Conservation (phyloP, 164 flowering plant species). For the Vitis riparia region DNA sequence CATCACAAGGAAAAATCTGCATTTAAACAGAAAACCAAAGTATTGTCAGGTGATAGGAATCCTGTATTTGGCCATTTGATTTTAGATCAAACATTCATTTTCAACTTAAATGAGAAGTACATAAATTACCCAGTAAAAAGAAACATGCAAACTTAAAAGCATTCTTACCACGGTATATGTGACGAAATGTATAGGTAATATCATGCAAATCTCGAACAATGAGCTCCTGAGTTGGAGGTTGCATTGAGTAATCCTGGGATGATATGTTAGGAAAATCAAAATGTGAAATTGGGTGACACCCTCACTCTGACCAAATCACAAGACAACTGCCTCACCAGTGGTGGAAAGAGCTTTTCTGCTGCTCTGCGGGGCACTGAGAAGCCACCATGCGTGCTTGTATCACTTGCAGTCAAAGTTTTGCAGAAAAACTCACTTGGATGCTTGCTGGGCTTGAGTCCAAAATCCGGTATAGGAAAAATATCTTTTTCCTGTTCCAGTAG, state of each 20-base stretch:
- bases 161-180: constrained; percentile 84
- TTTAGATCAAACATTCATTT: not conserved
- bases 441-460: constrained; percentile 67
- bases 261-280: constrained; percentile 1
- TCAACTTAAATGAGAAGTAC: not conserved
- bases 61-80: too few species aligned
- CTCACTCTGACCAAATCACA: not conserved
- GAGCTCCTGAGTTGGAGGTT: constrained; percentile 96
- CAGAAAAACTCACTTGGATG: constrained; percentile 97
- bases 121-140: not conserved
- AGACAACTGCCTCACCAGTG: constrained; percentile 51
- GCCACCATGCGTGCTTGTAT: constrained; percentile 99
- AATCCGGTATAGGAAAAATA: constrained; percentile 70
- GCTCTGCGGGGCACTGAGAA: constrained; percentile 99
- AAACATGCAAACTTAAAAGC: constrained; percentile 1
- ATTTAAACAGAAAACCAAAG: too few species aligned
- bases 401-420: constrained; percentile 98
- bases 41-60: too few species aligned
- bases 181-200: constrained; percentile 94
- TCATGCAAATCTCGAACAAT: constrained; percentile 94
- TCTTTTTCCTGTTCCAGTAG: constrained; percentile 67
- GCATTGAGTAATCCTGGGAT: constrained; percentile 84
- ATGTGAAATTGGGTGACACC: not conserved
- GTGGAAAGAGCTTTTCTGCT: constrained; percentile 96
- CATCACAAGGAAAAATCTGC: not conserved